These are phyloP conservation scores for Phaeolepiota aurea DNA, from an alignment of 768 basidiomycete genomes.

Conservation along the genomic window DNA sequence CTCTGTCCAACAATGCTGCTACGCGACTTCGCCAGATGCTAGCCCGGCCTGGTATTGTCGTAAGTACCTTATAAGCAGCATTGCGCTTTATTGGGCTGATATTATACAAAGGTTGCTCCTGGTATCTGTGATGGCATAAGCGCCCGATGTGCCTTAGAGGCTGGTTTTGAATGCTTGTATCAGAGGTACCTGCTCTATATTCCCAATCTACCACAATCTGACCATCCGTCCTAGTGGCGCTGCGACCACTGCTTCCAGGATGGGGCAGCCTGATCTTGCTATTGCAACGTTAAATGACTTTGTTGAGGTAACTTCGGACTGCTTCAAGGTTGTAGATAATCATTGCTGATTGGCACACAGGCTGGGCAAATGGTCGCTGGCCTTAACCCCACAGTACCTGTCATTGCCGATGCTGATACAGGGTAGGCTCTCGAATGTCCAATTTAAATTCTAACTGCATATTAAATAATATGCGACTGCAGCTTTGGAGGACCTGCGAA, in stretches of 20 bases:
- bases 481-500: slow-evolving; percentile 70
- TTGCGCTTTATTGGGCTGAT: neutral
- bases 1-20: slow-evolving; percentile 4
- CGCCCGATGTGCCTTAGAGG: slow-evolving; percentile 70
- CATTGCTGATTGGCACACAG: too few species aligned
- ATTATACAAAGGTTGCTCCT: slow-evolving; percentile 51
- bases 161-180: slow-evolving; percentile 73
- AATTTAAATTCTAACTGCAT: neutral
- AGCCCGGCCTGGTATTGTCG: slow-evolving; percentile 6
- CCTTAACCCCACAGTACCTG: slow-evolving; percentile 55
- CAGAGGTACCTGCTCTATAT: slow-evolving; percentile 40
- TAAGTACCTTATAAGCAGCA: neutral
- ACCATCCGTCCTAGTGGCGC: slow-evolving; percentile 42
- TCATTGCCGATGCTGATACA: slow-evolving; percentile 78
- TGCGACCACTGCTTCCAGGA: slow-evolving; percentile 70
- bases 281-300: slow-evolving; percentile 77
- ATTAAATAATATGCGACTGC: too few species aligned
- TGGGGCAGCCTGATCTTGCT: slow-evolving; percentile 70
- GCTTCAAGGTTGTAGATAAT: neutral
- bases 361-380: slow-evolving; percentile 66
- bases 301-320: slow-evolving; percentile 33
- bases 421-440: slow-evolving; percentile 31
- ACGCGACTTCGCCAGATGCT: slow-evolving; percentile 7
- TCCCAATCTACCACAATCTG: slow-evolving; percentile 2
- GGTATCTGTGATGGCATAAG: slow-evolving; percentile 77